phyloP scores from a whole-genome alignment of 805 yeast genomes.

The Tetrapisispora iriomotensis region DNA sequence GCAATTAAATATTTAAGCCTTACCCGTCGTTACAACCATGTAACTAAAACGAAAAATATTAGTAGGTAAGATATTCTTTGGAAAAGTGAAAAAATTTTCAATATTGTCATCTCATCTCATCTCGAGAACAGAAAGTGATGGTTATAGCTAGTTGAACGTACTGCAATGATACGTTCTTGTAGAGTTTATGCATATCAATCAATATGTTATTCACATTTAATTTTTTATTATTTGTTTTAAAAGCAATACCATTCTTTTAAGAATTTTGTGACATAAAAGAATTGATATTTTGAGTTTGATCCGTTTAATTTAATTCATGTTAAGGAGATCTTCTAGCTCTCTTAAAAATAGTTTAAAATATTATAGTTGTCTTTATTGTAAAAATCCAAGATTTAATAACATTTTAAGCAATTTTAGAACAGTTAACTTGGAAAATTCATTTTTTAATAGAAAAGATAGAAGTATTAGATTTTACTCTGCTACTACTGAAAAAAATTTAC shows the following conservation, averaged over 20 bases:
- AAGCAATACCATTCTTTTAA: background rate
- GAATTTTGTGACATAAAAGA: too few species aligned
- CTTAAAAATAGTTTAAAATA: background rate
- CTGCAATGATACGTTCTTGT: background rate
- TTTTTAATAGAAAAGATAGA: background rate
- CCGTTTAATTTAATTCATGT: conserved; percentile 3
- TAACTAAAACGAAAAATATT: background rate
- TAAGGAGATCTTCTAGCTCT: background rate
- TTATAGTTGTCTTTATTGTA: conserved; percentile 1
- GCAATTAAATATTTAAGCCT: too few species aligned
- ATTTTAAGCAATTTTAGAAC: background rate
- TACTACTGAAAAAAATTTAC: background rate
- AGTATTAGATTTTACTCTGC: background rate
- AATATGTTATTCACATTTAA: too few species aligned
- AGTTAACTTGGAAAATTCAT: too few species aligned
- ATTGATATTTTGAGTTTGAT: too few species aligned
- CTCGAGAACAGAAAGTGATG: too few species aligned
- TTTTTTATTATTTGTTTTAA: background rate
- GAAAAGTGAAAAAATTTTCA: background rate
- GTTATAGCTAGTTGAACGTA: too few species aligned
- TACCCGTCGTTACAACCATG: too few species aligned
- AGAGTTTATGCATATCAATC: background rate
- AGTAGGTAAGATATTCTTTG: background rate
- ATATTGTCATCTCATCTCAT: background rate
- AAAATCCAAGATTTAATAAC: conserved; percentile 1